A percentile compares a stretch with the other conserved stretches of the same genome.
Conservation (phyloP, 1,284 basidiomycete species). For the Pholiota adiposa region DNA sequence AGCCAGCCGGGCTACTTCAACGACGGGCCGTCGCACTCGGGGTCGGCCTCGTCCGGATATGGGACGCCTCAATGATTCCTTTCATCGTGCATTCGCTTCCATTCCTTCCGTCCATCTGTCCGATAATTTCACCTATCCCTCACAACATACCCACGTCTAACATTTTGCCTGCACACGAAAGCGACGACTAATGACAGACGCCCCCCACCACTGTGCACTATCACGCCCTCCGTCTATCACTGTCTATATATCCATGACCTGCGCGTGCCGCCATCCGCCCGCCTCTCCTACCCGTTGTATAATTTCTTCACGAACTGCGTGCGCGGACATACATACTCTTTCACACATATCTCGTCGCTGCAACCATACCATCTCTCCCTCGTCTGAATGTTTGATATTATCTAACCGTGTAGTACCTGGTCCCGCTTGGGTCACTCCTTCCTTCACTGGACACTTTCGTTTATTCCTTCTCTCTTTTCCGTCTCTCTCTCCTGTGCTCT, state of each 20-base stretch:
- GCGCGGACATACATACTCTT: not conserved
- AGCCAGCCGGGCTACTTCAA: constrained; percentile 41
- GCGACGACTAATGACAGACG: constrained; percentile 21
- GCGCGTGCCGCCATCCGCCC: constrained; percentile 6
- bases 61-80: constrained; percentile 47
- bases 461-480: not conserved
- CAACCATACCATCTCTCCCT: not conserved
- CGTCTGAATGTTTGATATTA: constrained; percentile 10
- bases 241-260: constrained; percentile 5
- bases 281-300: constrained; percentile 2
- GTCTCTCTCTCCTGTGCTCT: not conserved
- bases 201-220: not conserved
- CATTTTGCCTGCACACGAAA: constrained; percentile 15
- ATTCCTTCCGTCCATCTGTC: not conserved
- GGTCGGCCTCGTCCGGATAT: constrained; percentile 49
- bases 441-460: constrained; percentile 3
- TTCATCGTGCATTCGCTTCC: not conserved
- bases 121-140: not conserved
- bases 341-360: not conserved
- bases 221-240: not conserved
- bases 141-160: not conserved
- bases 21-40: constrained; percentile 44
- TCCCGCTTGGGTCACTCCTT: constrained; percentile 17
- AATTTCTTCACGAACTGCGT: not conserved
- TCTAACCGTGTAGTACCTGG: constrained; percentile 15